A percentile compares a stretch with the other conserved stretches of the same genome.
phyloP scores from a whole-genome alignment of 1,139 yeast species.

The Nakaseomyces delphensis region DNA sequence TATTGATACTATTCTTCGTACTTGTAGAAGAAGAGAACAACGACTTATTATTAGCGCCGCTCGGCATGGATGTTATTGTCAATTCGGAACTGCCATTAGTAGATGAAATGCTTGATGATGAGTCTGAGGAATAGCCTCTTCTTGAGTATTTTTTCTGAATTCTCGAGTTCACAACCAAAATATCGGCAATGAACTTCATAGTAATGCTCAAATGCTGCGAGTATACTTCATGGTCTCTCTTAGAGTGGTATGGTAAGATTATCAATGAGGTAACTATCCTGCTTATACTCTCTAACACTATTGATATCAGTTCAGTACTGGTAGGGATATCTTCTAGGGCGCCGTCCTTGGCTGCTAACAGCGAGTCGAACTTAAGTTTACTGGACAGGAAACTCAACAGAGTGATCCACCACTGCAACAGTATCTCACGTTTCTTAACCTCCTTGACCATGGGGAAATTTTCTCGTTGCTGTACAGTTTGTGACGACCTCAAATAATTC shows the following conservation, averaged over 20 bases:
- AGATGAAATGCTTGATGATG: background rate
- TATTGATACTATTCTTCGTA: background rate
- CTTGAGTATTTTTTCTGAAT: conserved; percentile 9
- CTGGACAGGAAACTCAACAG: conserved; percentile 22
- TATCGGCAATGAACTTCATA: conserved; percentile 24
- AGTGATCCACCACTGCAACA: conserved; percentile 31
- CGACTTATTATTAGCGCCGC: background rate
- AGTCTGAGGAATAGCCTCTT: background rate
- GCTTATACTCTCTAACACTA: conserved; percentile 26
- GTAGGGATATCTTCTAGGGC: conserved; percentile 1
- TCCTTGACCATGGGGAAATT: background rate
- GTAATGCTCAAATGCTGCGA: conserved; percentile 26
- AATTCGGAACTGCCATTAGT: conserved; percentile 4
- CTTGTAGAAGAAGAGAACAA: background rate
- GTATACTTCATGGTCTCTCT: conserved; percentile 19
- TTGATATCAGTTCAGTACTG: conserved; percentile 19
- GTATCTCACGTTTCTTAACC: conserved; percentile 14
- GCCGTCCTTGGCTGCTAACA: conserved; percentile 6
- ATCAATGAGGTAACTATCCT: conserved; percentile 22
- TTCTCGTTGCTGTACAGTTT: conserved; percentile 1
- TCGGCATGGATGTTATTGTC: background rate
- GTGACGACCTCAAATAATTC: conserved; percentile 1
- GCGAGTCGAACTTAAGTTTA: conserved; percentile 10
- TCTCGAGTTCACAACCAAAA: conserved; percentile 20
- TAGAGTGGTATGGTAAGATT: conserved; percentile 13